phyloP scores from a whole-genome alignment of 495 filamentous ascomycete genomes.

The Jackrogersella minutella region DNA sequence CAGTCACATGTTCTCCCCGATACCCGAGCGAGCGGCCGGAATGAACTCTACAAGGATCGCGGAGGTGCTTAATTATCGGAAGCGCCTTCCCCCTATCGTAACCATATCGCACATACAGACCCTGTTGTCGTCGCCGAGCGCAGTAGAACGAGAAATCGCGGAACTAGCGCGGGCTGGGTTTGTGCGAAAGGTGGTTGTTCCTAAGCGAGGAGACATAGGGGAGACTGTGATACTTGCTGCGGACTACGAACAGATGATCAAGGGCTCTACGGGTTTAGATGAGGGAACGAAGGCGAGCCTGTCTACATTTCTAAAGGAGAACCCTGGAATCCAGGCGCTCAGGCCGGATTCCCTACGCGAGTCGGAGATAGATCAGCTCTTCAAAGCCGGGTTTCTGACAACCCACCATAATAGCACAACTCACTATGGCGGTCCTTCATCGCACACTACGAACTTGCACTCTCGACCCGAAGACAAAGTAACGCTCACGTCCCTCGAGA shows the following conservation, averaged over 20 bases:
- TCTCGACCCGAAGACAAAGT: slow-evolving; percentile 63
- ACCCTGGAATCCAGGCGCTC: slow-evolving; percentile 64
- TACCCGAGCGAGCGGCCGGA: slow-evolving; percentile 69
- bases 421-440: slow-evolving; percentile 58
- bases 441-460: slow-evolving; percentile 36
- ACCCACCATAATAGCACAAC: slow-evolving; percentile 56
- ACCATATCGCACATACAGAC: slow-evolving; percentile 77
- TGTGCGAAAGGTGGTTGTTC: slow-evolving; percentile 71
- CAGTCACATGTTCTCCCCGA: slow-evolving; percentile 70
- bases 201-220: slow-evolving; percentile 70
- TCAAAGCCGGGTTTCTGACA: slow-evolving; percentile 77
- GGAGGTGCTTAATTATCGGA: slow-evolving; percentile 73
- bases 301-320: slow-evolving; percentile 59
- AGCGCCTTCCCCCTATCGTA: slow-evolving; percentile 71
- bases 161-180: slow-evolving; percentile 66
- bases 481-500: slow-evolving; percentile 61
- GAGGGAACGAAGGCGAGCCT: slow-evolving; percentile 64
- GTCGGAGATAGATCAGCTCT: slow-evolving; percentile 64
- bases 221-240: slow-evolving; percentile 72
- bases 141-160: slow-evolving; percentile 76
- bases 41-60: slow-evolving; percentile 79
- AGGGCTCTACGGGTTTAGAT: slow-evolving; percentile 53
- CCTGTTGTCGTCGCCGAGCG: slow-evolving; percentile 69
- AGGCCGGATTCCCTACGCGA: slow-evolving; percentile 55
- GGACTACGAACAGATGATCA: slow-evolving; percentile 69